Base-by-base conservation (phyloP, 2,329 filamentous ascomycete species). In the Ascochyta koolunga region DNA sequence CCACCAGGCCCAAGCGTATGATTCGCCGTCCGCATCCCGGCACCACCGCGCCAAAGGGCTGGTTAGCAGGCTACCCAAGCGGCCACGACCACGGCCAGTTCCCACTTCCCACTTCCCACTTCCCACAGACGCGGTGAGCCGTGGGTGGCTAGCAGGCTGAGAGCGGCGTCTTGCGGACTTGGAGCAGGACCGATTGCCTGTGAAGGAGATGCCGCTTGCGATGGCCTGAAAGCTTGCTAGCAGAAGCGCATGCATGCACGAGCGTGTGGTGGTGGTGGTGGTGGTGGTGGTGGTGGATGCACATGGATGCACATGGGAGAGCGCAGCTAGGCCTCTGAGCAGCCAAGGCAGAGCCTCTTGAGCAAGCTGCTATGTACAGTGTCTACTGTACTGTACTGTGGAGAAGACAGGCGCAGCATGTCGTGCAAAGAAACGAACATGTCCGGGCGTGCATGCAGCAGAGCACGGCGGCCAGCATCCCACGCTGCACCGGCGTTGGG, bases 121-220 rank as follows among this genome's bases (percentile, higher is more conserved):
- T 50, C 45, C 45, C 52, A 55, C 52, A 43, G 47, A 50, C 52
- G 52, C 52, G 47, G 45, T 42, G 52, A 55, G 47, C 47, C 47
- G 42, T 50, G 21, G 37, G 16, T 35, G 47, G 47, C 47, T 56
- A 56, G 53, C 32, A 47, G 22, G 51, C 18, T 50, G 31, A 41
- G 54, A 35, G 35, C 52, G 38, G 43, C 32, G 39, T 58, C 55
- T 45, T 43, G 48, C 57, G 51, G 52, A 52, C 40, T 56, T 56
- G 61, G 64, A 62, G 56, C 50, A 60, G 50, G 60, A 57, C 65
- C 64, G 61, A 56, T 61, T 60, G 63, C 52, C 42, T 52, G 56
- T 56, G 54, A 58, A 41, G 50, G 36, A 25, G 35, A 22, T 47
- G 56, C 56, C 59, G 59, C 59, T 57, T 57, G 59, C 51, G 36